Percentiles rank a stretch among this genome's conserved stretches.
Evolutionary conservation across 495 filamentous ascomycete species (phyloP).

Genomic region (Aspergillus diversus): DNA sequence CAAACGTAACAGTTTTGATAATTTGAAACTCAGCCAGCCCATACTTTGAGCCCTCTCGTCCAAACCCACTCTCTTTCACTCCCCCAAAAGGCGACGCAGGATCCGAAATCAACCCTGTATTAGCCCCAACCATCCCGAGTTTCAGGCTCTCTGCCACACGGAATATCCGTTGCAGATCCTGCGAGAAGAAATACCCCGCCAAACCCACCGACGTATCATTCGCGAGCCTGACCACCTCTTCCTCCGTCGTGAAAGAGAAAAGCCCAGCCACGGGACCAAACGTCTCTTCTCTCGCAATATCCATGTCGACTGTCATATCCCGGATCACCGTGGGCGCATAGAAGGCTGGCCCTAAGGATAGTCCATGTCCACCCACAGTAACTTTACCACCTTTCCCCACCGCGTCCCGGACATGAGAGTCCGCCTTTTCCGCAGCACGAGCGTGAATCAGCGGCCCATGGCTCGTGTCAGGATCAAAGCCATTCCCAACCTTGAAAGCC

Average conservation of each 20-base stretch:
- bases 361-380: slow-evolving; percentile 71
- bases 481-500: slow-evolving; percentile 59
- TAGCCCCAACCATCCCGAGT: slow-evolving; percentile 59
- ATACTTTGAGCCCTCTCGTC: slow-evolving; percentile 8
- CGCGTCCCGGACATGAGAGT: slow-evolving; percentile 58
- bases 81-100: slow-evolving; percentile 35
- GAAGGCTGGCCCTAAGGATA: slow-evolving; percentile 53
- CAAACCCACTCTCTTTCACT: slow-evolving; percentile 19
- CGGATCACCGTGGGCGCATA: slow-evolving; percentile 53
- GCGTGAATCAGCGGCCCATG: slow-evolving; percentile 63
- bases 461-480: slow-evolving; percentile 48
- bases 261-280: slow-evolving; percentile 60
- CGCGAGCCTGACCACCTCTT: slow-evolving; percentile 52
- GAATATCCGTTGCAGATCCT: slow-evolving; percentile 47
- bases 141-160: slow-evolving; percentile 54
- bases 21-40: slow-evolving; percentile 19
- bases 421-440: slow-evolving; percentile 55
- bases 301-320: slow-evolving; percentile 50
- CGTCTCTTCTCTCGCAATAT: slow-evolving; percentile 57
- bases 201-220: slow-evolving; percentile 54
- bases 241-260: slow-evolving; percentile 53
- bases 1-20: slow-evolving; percentile 10
- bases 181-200: slow-evolving; percentile 53
- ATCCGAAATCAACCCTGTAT: slow-evolving; percentile 26
- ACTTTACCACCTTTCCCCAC: slow-evolving; percentile 52